Evolutionary conservation across 2,329 filamentous ascomycete species (phyloP), one percentile per base, ranked within the genome.

Genomic region (Nemania sp.): DNA sequence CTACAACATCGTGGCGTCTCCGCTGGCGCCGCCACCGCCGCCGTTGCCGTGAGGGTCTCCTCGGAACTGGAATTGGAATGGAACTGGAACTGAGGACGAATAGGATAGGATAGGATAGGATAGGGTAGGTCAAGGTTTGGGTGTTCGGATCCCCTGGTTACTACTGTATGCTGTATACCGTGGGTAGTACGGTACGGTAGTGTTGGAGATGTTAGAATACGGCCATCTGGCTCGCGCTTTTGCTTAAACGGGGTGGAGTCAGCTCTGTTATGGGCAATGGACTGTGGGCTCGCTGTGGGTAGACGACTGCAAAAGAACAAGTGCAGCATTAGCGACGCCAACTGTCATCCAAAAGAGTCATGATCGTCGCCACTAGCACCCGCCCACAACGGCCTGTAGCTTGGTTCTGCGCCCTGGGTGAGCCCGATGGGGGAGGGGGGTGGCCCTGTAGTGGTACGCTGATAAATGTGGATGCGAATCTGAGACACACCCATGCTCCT

Each of bases 401-500:
- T 68, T 74, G 62, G 65, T 64, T 56, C 41, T 58, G 60, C 55
- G 35, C 47, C n/a, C 38, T 54, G 57, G 41, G 24, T 20, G 27
- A 53, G 60, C 11, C 24, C 24, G 43, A 24, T 27, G 53, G 29
- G 29, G 56, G 38, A 35, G 26, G 5, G 22, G 27, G 51, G 32
- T 38, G 18, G 8, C 53, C n/a, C 53, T 55, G 78, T 75, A 77
- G 73, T 76, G 69, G 73, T 71, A 73, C 51, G 58, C 58, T 63
- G 56, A 58, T 49, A 24, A 58, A 47, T 38, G 63, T 63, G 58
- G 65, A 61, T 54, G 15, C 35, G n/a, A 65, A 68, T 75, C 74
- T 80, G 79, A 79, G 75, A 80, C 79, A 73, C 1, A 53, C 78
- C 79, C 78, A 66, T 66, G 78, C 68, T 41, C 24, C 73, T 77